Base-by-base conservation (phyloP, 768 basidiomycete species). In the Pulveroboletus ravenelii region DNA sequence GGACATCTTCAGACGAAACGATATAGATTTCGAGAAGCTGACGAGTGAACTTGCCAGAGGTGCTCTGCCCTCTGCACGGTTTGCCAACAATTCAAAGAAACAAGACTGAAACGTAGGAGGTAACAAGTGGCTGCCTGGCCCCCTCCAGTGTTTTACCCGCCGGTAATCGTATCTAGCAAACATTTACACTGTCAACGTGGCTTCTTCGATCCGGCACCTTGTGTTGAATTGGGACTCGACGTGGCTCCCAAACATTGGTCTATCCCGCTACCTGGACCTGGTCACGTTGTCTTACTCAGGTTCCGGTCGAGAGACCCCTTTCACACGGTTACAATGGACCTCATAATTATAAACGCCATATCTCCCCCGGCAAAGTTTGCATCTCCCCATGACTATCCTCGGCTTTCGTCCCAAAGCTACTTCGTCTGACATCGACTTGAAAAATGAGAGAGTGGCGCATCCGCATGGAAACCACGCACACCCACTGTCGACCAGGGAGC, bases 401-500 rank as follows among this genome's bases (percentile, higher is more conserved):
- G 49, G 52, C 12, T 25, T 27, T 10, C 13, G 38, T 27, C 62
- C 60, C 7, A 53, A 55, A 1, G 7, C 37, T 6, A 36, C 35
- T 18, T 65, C 54, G 6, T 48, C 40, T 6, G 61, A 56, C n/a
- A 47, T 27, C 5, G 25, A 27, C 25, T 27, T 27, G 25, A 38
- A 45, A 10, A 49, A 23, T 36, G 61, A 58, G 44, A 65, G 60
- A 35, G 23, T 18, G 15, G 6, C 10, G 1, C 36, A 29, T n/a
- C 3, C 47, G 18, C 60, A 57, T 5, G 48, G 53, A 15, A 36
- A 38, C 12, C 53, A 65, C 10, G 14, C 14, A n/a, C 64, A 62
- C 5, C 52, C 53, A 4, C 17, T 67, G 12, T 73, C 76, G 5
- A 67, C 71, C 40, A 73, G 68, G 50, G 75, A 81, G 46, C 73